Base-by-base conservation (phyloP, 768 basidiomycete genomes). In the Tylopilus balloui region DNA sequence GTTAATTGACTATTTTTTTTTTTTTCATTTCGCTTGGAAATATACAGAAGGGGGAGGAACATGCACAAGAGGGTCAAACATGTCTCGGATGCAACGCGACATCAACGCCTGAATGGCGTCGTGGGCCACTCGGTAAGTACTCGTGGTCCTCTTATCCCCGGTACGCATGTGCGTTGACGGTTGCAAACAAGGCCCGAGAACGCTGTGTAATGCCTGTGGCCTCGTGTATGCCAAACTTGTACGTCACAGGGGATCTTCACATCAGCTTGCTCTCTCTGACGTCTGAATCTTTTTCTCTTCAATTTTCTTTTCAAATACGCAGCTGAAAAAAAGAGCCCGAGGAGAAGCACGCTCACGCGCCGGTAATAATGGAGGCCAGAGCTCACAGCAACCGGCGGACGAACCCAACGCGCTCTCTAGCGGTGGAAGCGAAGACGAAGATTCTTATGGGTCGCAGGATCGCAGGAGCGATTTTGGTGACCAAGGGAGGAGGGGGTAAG, bases 171-270 rank as follows among this genome's bases (percentile, higher is more conserved):
- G 51, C 45, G 32, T 41, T 69, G 61, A 69, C 52, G 41, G 52
- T 57, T 54, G n/a, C 51, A 55, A 57, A 51, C 52, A 53, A 88
- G 87, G 88, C 44, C 88, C 88, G 20, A 78, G 88, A 62, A 90
- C 88, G 47, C 71, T 91, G 45, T 91, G 88, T 66, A 91, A 91
- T 64, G 88, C 88, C 11, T 91, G 88, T 67, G 88, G 88, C 46
- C 78, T 91, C 55, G 88, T 91, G 51, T 91, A 88, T 66, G 88
- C 88, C 47, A 91, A 91, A 71, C 74, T 90, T 67, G 87, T 89
- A 66, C 63, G 83, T 76, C 57, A 68, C 56, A 58, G 52, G 56
- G 45, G 60, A 48, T 53, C 49, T 57, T 55, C 45, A 48, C 53
- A 47, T 58, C 45, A 38, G 28, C 46, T 32, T 43, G 49, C 46